Evolutionary conservation across 2,329 filamentous ascomycete genomes (phyloP), one percentile per base, ranked within the genome.

Genomic region (Pseudofabraea citricarpa): DNA sequence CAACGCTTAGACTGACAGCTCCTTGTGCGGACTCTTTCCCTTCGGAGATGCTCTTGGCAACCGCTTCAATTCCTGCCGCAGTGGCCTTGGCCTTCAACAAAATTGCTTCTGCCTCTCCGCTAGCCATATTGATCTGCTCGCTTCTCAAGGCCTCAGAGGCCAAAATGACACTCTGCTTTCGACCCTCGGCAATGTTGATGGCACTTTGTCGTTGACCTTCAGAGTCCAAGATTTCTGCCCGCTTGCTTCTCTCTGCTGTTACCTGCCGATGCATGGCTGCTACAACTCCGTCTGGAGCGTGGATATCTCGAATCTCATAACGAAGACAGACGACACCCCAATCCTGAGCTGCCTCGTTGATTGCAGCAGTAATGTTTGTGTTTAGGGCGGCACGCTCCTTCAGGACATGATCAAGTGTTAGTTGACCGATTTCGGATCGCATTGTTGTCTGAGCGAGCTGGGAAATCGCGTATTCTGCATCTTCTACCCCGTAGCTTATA

Each of bases 191-290:
- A 55, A 98, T 96, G 67, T 98, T 98, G 77, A 98, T 98, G 29
- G 93, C 93, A 59, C 85, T 91, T 71, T 98, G 93, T 50, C 93
- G 78, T 69, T 98, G 93, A 68, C 93, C 93, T 63, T 98, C 93
- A 0, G 89, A 95, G 46, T 98, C 93, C 37, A 98, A 75, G 58
- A 98, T 98, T 71, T 98, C 93, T 44, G 93, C 93, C 52, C 93
- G 85, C 77, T 98, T 98, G 60, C 87, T 94, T 32, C 93, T 86
- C 72, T 98, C 93, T 15, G 93, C 93, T 0, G 93, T 97, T 40
- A 98, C 93, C 65, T 97, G 91, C 52, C 93, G 81, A 72, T 98
- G 93, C 93, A 98, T 98, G 58, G 93, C 93, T 58, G 90, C 88
- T 48, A 97, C 91, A 10, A 98, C 93, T 39, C 86, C 85, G 23